A percentile compares a stretch with the other conserved stretches of the same genome.
Evolutionary conservation across 192 early-diverging fungal species (phyloP).

Genomic region (Coemansia sp.): DNA sequence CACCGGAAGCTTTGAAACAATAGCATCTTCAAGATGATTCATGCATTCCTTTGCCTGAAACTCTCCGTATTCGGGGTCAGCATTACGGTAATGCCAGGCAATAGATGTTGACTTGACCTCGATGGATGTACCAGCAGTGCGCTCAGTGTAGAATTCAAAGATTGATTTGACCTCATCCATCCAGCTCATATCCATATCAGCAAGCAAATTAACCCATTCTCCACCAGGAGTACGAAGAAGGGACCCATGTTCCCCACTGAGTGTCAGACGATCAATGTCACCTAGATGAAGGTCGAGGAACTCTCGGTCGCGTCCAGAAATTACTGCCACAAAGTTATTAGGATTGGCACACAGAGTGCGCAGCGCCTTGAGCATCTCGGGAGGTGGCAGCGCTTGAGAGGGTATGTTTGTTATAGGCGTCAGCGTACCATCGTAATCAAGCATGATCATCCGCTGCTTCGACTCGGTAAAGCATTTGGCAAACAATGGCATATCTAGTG

Average conservation of each 20-base stretch:
- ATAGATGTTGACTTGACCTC: conserved; percentile 91
- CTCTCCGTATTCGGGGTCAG: conserved; percentile 90
- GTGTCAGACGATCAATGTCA: conserved; percentile 69
- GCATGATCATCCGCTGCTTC: conserved; percentile 79
- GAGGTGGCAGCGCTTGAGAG: conserved; percentile 74
- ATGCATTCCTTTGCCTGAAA: conserved; percentile 99
- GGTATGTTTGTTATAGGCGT: conserved; percentile 88
- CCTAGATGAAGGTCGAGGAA: conserved; percentile 86
- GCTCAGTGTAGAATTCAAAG: conserved; percentile 92
- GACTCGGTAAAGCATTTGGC: conserved; percentile 38
- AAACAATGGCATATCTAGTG: conserved; percentile 27
- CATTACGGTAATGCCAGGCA: conserved; percentile 96
- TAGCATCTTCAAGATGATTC: conserved; percentile 88
- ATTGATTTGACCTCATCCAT: conserved; percentile 91
- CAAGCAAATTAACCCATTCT: conserved; percentile 73
- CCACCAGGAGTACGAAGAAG: conserved; percentile 84
- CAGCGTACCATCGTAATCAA: conserved; percentile 97
- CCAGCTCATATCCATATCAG: conserved; percentile 85
- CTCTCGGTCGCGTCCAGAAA: conserved; percentile 87
- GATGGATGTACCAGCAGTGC: conserved; percentile 90
- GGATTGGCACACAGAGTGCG: conserved; percentile 69
- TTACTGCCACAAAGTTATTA: conserved; percentile 82
- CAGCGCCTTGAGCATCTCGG: conserved; percentile 78
- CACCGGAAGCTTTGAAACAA: conserved; percentile 90
- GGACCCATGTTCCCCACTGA: conserved; percentile 93